Base-by-base conservation (phyloP, 2,329 filamentous ascomycete species). In the Rasamsonia emersonii region DNA sequence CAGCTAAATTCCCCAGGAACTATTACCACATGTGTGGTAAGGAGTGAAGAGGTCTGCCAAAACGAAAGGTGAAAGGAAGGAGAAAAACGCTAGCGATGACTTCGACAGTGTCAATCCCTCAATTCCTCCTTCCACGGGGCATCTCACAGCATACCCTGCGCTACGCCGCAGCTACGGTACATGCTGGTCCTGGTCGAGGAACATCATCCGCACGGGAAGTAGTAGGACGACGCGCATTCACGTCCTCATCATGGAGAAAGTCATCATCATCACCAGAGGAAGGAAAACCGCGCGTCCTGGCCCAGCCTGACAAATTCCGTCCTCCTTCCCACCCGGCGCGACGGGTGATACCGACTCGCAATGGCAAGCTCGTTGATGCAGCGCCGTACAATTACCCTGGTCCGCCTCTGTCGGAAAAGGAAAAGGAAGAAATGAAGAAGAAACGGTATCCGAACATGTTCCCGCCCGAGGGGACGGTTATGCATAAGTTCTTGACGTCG, bases 361-460 rank as follows among this genome's bases (percentile, higher is more conserved):
- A 52, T 36, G 33, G 46, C 23, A 32, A 45, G 29, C 28, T 51
- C 33, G 24, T 46, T 33, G 25, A 34, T 36, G 2, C 41, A 16
- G 47, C 58, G 32, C 77, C 79, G 18, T 70, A 71, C 47, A 76
- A 80, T 57, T 93, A 93, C 54, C 61, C 65, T 1, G 86, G 86
- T 21, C 82, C 85, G 11, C 62, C 75, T 14, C 62, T 86, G 39
- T 77, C 75, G 10, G 64, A 70, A 13, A 71, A 78, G 31, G 81
- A 93, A 58, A 62, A 68, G 30, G 64, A 72, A 40, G 71, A 70
- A 39, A 85, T 85, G 65, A 71, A 67, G 44, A 73, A 62, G 42
- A 82, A 75, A 57, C 68, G 82, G 42, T 96, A 96, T 56, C 91
- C 91, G 1, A 80, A 88, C 47, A 79, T 93, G 72, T 86, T 93